Base-by-base conservation (phyloP, 106 monocot genomes). In the Allium fistulosum region DNA sequence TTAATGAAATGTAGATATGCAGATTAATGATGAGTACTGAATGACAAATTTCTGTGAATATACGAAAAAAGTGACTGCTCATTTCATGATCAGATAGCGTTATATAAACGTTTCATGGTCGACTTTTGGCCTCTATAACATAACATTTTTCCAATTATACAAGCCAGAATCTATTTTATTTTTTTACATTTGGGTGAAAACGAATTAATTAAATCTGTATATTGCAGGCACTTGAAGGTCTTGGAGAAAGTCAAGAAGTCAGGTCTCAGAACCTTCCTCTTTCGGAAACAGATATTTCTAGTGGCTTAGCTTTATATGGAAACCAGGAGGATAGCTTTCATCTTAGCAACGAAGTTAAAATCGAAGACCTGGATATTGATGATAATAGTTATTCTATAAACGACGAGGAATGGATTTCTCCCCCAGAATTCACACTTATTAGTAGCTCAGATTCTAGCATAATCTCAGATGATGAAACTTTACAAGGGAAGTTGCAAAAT, bases 391-490 rank as follows among this genome's bases (percentile, higher is more conserved):
- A 70, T 67, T 66, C 75, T 51, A 52, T 69, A 11, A 78, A 80
- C 65, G 84, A 82, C 77, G 93, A 90, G 61, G 88, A 61, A 72
- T 99, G 99, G 99, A 87, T 93, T 12, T 99, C 93, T 74, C 93
- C 99, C 76, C 93, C 85, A 26, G 71, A 76, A 45, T 68, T 64
- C 72, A 77, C 85, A 53, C 90, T 80, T 70, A 87, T 84, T 53
- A 93, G 93, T 69, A 92, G 84, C 65, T 49, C 71, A 58, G 79
- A 61, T 63, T 93, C 81, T 57, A 78, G 59, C 60, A 48, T 68
- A 14, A 62, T 48, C 28, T 82, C 76, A 47, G 75, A n/a, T 59
- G 79, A 79, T 69, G 65, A 53, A 63, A 75, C 50, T 76, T 47
- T 77, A 49, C 61, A 63, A 53, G 76, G 81, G 15, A 57, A 68